Evolutionary conservation across 495 filamentous ascomycete genomes (phyloP), one percentile per base, ranked within the genome.

Genomic region (Penicillium maclennaniae): DNA sequence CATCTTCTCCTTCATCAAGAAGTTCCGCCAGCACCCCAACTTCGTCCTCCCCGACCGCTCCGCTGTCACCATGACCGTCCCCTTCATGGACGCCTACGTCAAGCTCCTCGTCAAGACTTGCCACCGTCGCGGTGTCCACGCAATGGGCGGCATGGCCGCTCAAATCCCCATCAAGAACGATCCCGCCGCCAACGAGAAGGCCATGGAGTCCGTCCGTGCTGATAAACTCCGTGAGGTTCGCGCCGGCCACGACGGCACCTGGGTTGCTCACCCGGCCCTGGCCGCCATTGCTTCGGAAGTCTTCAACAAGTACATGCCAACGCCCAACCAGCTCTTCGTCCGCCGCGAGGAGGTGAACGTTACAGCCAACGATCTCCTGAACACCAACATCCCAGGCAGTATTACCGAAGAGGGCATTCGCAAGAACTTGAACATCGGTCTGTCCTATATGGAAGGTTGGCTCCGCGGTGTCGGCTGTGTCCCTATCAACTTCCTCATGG

Each of bases 1-100:
- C 80, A 97, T 99, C 76, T 98, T 99, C 80, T 92, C 86, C 70
- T 89, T 93, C 66, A 99, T 99, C 80, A 99, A 99, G 82, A 96
- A 96, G 75, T 97, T 97, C 86, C 88, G 95, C 61, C 83, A 96
- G 59, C 91, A 96, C 78, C 77, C 88, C 55, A 83, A 85, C 68
- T 99, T 97, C 68, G 84, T 97, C 52, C 84, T 99, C 15, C 95
- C 93, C 9, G 95, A 99, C 65, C 89, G 93, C 43, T 83, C 83
- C 31, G 82, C 83, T 53, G 90, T 98, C 34, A 98, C 93, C 58
- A 98, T 98, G 93, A 97, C 92, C 23, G 89, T 95, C 0, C 93
- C 93, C 3, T 98, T 98, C 79, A 97, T 98, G 93, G 92, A 97
- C 60, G 81, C 93, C 45, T 97, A 98, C 64, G 89, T 97, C 58